phyloP scores from a whole-genome alignment of 2,329 filamentous ascomycete genomes.

The Zalaria sp. region DNA sequence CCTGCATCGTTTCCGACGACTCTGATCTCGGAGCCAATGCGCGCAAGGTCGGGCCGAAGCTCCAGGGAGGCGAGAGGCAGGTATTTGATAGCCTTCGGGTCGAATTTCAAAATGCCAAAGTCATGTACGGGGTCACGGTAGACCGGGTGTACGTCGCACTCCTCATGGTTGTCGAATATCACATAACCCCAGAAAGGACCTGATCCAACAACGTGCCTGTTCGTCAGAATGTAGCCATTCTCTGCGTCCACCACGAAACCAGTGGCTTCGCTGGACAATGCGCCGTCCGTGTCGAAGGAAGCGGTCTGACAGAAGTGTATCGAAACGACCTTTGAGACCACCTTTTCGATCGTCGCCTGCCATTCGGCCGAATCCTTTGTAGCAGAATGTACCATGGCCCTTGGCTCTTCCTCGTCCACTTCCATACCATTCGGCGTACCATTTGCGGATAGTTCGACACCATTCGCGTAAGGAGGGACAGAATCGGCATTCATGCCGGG shows the following conservation, averaged over 20 bases:
- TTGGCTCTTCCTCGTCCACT: constrained; percentile 23
- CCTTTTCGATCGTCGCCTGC: constrained; percentile 89
- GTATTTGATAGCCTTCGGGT: constrained; percentile 92
- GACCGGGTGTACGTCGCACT: constrained; percentile 87
- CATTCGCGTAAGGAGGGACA: constrained; percentile 10
- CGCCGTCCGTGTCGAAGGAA: constrained; percentile 93
- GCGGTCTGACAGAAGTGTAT: constrained; percentile 98
- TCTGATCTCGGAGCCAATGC: constrained; percentile 83
- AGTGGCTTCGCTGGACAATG: constrained; percentile 87
- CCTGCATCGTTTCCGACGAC: constrained; percentile 98
- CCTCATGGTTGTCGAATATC: constrained; percentile 97
- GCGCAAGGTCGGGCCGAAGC: constrained; percentile 71
- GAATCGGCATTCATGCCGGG: constrained; percentile 8
- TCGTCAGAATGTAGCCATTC: constrained; percentile 52
- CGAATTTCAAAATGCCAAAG: constrained; percentile 92
- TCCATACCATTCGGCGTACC: constrained; percentile 18
- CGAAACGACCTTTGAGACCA: constrained; percentile 92
- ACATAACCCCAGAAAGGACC: constrained; percentile 97
- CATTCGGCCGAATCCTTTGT: constrained; percentile 64
- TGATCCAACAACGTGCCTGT: constrained; percentile 75
- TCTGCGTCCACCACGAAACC: constrained; percentile 96
- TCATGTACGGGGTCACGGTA: constrained; percentile 98
- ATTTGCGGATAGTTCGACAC: constrained; percentile 13
- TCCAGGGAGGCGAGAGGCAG: constrained; percentile 75
- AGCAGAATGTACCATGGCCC: constrained; percentile 30